Evolutionary conservation across 192 early-diverging fungal species (phyloP), one percentile per base, ranked within the genome.

Genomic region (Coemansia aciculifera): DNA sequence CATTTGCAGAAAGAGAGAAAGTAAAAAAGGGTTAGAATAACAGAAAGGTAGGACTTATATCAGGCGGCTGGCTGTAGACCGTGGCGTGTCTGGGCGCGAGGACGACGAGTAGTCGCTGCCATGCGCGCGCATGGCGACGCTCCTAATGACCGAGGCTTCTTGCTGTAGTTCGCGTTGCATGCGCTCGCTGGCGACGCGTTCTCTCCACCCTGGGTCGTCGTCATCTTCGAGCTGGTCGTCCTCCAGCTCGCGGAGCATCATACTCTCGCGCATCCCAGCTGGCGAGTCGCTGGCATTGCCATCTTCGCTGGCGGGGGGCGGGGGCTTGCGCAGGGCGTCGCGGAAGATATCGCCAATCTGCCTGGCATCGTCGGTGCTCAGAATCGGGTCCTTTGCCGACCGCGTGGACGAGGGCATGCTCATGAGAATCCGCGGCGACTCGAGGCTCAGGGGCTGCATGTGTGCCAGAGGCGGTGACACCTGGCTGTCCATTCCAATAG

Each of bases 311-410:
- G 64, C 65, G 6, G 61, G 78, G 1, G 46, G 46, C 49, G 74
- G 78, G 21, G 82, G 77, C 66, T 79, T 76, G 56, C 82, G 77
- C 29, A 84, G 73, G 11, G 77, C 78, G 48, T 79, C 74, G 32
- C 82, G 82, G 74, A 77, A 79, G 39, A 70, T 76, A 44, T 84
- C 82, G 23, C 77, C 82, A 38, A 84, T 84, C 34, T 79, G 73
- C 8, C 74, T 68, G 15, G 82, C 82, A 29, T 84, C 77, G 61
- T 79, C 74, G 0, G 74, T 68, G 59, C 68, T 78, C 43, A 72
- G 70, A 31, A 67, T 72, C 23, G 67, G 73, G 36, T 19, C 59
- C 34, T 32, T 37, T 3, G 54, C 71, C 6, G 64, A 69, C 32
- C 71, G 74, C 15, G 77, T 84, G 13, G 73, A 84, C 17, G 62